Evolutionary conservation across 2,329 filamentous ascomycete species (phyloP).

Genomic region (Microdochium trichocladiopsis): DNA sequence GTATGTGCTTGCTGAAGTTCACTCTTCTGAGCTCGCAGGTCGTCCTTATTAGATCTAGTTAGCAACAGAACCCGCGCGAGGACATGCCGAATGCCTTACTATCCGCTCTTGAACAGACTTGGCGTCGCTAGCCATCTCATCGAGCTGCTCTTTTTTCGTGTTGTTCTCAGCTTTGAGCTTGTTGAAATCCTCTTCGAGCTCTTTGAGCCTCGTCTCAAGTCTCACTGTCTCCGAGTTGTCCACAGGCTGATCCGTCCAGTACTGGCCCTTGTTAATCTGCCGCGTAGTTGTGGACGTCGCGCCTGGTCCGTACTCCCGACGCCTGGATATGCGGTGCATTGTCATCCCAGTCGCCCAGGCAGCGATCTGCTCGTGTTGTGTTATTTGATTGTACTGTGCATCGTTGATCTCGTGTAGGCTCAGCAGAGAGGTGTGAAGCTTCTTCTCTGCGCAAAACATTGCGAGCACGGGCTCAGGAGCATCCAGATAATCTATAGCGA

Average conservation of each 20-base stretch:
- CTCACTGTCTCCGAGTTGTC: constrained; percentile 59
- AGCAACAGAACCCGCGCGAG: constrained; percentile 8
- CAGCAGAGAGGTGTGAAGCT: constrained; percentile 63
- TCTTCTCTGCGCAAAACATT: constrained; percentile 74
- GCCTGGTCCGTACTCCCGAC: constrained; percentile 72
- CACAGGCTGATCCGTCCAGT: constrained; percentile 73
- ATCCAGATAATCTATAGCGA: constrained; percentile 69
- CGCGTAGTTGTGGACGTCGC: constrained; percentile 65
- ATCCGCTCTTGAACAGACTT: constrained; percentile 35
- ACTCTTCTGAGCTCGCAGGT: constrained; percentile 55
- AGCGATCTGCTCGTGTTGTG: constrained; percentile 47
- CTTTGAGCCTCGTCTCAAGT: constrained; percentile 45
- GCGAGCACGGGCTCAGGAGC: constrained; percentile 80
- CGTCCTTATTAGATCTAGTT: constrained; percentile 26
- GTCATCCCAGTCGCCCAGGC: constrained; percentile 65
- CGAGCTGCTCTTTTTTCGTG: constrained; percentile 28
- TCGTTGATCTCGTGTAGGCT: constrained; percentile 56
- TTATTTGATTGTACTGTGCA: constrained; percentile 60
- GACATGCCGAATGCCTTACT: constrained; percentile 23
- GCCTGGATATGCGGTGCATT: constrained; percentile 58
- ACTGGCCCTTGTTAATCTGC: constrained; percentile 50
- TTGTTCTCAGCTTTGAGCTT: constrained; percentile 23
- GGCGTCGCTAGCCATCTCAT: constrained; percentile 29
- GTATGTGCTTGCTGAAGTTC: constrained; percentile 59
- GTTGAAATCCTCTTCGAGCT: constrained; percentile 27